phyloP scores from a whole-genome alignment of 2,329 filamentous ascomycete species.

The Sporothrix mexicana region DNA sequence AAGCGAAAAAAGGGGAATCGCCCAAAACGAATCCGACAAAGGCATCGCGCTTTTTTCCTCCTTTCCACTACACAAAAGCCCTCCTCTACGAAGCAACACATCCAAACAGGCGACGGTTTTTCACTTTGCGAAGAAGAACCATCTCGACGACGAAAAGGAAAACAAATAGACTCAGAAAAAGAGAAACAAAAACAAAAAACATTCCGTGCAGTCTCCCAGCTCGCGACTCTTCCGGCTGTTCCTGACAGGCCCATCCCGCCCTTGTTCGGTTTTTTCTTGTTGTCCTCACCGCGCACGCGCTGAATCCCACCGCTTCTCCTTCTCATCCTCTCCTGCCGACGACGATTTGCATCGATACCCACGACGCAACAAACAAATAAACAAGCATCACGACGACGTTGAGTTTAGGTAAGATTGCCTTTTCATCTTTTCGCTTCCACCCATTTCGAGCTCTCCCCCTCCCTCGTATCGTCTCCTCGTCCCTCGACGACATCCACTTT shows the following conservation, averaged over 20 bases:
- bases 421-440: neutral
- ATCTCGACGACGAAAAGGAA: neutral
- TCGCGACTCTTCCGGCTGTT: conserved; percentile 7
- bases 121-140: neutral
- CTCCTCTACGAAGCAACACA: conserved; percentile 19
- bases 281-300: conserved; percentile 22
- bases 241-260: conserved; percentile 16
- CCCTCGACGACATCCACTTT: conserved; percentile 17
- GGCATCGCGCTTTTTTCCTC: conserved; percentile 17
- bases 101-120: conserved; percentile 25
- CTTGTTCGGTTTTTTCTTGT: neutral
- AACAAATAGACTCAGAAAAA: conserved; percentile 17
- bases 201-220: conserved; percentile 4
- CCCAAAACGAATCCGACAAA: conserved; percentile 21
- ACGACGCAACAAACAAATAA: neutral
- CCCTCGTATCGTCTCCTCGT: neutral
- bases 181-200: conserved; percentile 4
- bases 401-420: conserved; percentile 27
- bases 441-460: neutral
- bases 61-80: conserved; percentile 1
- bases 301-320: conserved; percentile 9
- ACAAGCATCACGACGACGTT: conserved; percentile 23
- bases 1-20: conserved; percentile 24
- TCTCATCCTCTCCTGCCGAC: conserved; percentile 1
- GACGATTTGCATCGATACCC: conserved; percentile 22